phyloP scores from a whole-genome alignment of 768 basidiomycete species.

The Pleurotus sapidus region DNA sequence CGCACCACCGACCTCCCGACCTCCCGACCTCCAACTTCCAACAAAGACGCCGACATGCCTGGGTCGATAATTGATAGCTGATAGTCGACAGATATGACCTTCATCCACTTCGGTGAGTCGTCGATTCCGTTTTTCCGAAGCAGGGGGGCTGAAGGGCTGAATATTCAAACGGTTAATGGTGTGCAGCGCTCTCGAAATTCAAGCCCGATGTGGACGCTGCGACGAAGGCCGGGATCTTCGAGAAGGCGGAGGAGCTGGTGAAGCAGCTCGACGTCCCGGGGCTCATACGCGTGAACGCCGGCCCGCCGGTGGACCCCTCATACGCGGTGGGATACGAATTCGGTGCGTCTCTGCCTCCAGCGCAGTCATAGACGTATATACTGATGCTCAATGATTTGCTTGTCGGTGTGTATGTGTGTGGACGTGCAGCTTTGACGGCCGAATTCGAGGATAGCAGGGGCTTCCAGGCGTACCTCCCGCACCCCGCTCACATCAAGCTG shows the following conservation, averaged over 20 bases:
- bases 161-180: no score
- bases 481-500: neutral
- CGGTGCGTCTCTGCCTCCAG: neutral
- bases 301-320: neutral
- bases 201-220: neutral
- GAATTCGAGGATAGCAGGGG: conserved; percentile 3
- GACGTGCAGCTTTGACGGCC: neutral
- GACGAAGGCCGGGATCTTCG: neutral
- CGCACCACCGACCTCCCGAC: neutral
- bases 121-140: neutral
- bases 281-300: neutral
- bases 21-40: neutral
- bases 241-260: neutral
- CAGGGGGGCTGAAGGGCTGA: no score
- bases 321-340: neutral
- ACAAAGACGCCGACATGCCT: neutral
- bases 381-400: neutral
- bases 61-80: neutral
- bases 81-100: neutral
- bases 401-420: neutral
- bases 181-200: conserved; percentile 1
- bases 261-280: neutral
- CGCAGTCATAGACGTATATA: neutral
- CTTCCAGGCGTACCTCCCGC: conserved; percentile 3
- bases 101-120: conserved; percentile 5